Conservation (phyloP, 148 eudicot genomes). For the Rhododendron vialii region DNA sequence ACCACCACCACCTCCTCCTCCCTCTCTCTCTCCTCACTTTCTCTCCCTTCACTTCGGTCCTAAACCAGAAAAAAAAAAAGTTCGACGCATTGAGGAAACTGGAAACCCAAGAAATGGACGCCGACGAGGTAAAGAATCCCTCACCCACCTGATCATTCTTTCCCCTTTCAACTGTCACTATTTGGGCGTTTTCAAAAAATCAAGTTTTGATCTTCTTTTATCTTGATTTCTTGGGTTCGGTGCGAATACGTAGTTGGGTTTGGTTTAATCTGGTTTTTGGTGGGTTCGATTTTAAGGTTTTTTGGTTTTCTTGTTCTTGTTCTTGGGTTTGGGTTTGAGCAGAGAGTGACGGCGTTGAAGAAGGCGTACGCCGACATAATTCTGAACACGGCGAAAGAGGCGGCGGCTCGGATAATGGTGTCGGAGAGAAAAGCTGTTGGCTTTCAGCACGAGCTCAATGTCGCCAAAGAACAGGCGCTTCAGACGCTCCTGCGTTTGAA, state of each 20-base stretch:
- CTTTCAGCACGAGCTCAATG: conserved; percentile 46
- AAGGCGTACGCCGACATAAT: conserved; percentile 87
- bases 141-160: not conserved
- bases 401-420: conserved; percentile 66
- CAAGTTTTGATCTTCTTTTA: conserved; percentile 15
- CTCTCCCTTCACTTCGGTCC: conserved; percentile 1
- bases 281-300: conserved; percentile 14
- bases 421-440: conserved; percentile 61
- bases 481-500: conserved; percentile 60
- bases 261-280: conserved; percentile 10
- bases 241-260: not conserved
- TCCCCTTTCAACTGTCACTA: conserved; percentile 20
- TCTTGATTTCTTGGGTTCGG: not conserved
- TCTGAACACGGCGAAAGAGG: conserved; percentile 67
- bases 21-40: not conserved
- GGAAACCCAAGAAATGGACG: conserved; percentile 6
- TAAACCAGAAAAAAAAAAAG: not conserved
- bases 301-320: not conserved
- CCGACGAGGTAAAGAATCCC: conserved; percentile 14
- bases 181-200: not conserved
- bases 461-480: conserved; percentile 67
- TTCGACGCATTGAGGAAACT: conserved; percentile 1
- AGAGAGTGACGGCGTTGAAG: conserved; percentile 76
- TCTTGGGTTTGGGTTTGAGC: conserved; percentile 14
- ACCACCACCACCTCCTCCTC: not conserved